Percentiles rank a stretch among this genome's conserved stretches.
Evolutionary conservation across 768 basidiomycete species (phyloP).

Genomic region (Boletellus ananas): DNA sequence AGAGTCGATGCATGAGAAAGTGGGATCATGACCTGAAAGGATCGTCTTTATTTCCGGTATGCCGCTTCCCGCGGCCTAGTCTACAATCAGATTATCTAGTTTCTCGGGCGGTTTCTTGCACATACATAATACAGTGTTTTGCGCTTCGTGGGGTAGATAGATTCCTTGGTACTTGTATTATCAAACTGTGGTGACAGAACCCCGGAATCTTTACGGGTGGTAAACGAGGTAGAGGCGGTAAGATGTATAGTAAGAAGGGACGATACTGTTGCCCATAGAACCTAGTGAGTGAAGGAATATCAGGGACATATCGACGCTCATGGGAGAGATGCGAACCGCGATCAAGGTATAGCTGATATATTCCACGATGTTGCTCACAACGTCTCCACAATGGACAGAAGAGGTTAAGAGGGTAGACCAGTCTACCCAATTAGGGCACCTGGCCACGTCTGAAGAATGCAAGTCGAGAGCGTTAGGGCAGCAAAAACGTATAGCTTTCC

Average conservation of each 20-base stretch:
- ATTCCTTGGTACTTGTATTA: slow-evolving; percentile 24
- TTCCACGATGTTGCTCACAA: slow-evolving; percentile 45
- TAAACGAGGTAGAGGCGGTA: slow-evolving; percentile 84
- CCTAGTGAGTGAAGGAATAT: slow-evolving; percentile 36
- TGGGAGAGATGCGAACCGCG: slow-evolving; percentile 58
- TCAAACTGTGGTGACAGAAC: slow-evolving; percentile 51
- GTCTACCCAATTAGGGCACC: slow-evolving; percentile 66
- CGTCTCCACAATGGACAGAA: slow-evolving; percentile 10
- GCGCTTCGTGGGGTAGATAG: slow-evolving; percentile 42
- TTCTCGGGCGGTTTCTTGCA: slow-evolving; percentile 9
- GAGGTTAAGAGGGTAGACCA: slow-evolving; percentile 64
- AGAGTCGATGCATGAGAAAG: slow-evolving; percentile 8
- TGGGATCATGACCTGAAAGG: slow-evolving; percentile 55
- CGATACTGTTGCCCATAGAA: slow-evolving; percentile 68
- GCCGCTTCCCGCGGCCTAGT: slow-evolving; percentile 88
- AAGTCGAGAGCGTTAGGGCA: slow-evolving; percentile 45
- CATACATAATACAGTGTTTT: slow-evolving; percentile 82
- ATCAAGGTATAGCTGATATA: slow-evolving; percentile 68
- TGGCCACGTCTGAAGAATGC: slow-evolving; percentile 24
- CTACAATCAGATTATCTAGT: slow-evolving; percentile 13
- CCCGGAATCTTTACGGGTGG: slow-evolving; percentile 87
- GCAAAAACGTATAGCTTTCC: slow-evolving; percentile 77
- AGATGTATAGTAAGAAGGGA: slow-evolving; percentile 81
- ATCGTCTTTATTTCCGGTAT: slow-evolving; percentile 98
- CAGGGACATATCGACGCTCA: not conserved